Evolutionary conservation across 352 stramenopile species (phyloP).

Genomic region (Globisporangium rhizosaccharum): DNA sequence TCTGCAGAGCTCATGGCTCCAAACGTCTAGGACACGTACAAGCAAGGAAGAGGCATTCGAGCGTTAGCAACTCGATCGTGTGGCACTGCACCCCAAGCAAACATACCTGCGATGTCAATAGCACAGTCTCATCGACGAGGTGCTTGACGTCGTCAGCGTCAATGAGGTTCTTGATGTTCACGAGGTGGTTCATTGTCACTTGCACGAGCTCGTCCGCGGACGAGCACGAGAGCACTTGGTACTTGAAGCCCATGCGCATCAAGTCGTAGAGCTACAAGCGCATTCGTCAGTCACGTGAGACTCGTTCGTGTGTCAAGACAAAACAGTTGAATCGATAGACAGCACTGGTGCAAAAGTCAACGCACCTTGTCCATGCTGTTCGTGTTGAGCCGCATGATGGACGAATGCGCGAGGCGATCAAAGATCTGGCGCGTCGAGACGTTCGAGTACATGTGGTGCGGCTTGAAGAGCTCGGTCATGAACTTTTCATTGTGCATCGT

Average conservation of each 20-base stretch:
- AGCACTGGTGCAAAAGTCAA: not conserved
- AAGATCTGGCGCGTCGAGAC: conserved; percentile 89
- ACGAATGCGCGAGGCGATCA: conserved; percentile 88
- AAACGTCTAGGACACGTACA: conserved; percentile 34
- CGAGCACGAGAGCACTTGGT: conserved; percentile 79
- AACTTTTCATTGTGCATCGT: conserved; percentile 92
- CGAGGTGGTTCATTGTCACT: conserved; percentile 86
- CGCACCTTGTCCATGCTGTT: conserved; percentile 91
- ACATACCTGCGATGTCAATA: conserved; percentile 57
- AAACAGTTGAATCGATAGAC: not conserved
- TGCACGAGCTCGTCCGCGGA: conserved; percentile 84
- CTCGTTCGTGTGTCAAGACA: not conserved
- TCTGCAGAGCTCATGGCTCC: conserved; percentile 52
- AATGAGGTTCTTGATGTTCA: conserved; percentile 69
- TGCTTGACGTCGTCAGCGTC: conserved; percentile 55
- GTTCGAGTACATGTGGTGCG: conserved; percentile 90
- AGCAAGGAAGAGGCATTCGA: not conserved
- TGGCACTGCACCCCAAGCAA: not conserved
- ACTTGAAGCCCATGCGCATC: conserved; percentile 95
- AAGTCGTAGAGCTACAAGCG: conserved; percentile 82
- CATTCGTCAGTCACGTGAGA: not conserved
- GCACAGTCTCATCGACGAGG: conserved; percentile 73
- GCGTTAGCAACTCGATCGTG: not conserved
- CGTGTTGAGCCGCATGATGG: conserved; percentile 92
- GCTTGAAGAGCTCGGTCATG: conserved; percentile 90